Percentiles rank a stretch among this genome's conserved stretches.
Evolutionary conservation across 441 rosid species (phyloP).

Genomic region (Manihot esculenta): DNA sequence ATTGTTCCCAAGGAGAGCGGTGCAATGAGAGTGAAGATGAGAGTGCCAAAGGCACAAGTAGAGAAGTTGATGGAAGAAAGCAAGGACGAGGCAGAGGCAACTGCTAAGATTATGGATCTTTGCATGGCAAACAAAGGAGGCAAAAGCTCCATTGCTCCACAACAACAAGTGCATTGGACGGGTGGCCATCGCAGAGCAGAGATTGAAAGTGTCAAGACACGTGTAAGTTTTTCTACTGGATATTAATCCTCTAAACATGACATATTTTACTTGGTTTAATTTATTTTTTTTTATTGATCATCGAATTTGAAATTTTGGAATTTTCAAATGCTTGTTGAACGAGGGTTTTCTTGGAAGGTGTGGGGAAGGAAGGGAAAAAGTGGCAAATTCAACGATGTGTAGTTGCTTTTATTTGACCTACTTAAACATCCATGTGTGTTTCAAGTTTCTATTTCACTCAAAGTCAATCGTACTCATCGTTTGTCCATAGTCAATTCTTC

Average conservation of each 20-base stretch:
- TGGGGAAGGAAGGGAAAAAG: too few species aligned
- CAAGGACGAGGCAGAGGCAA: slow-evolving; percentile 54
- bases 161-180: slow-evolving; percentile 35
- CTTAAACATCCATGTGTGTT: too few species aligned
- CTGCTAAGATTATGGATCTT: slow-evolving; percentile 62
- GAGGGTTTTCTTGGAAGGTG: too few species aligned
- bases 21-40: slow-evolving; percentile 55
- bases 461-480: too few species aligned
- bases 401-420: background rate
- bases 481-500: too few species aligned
- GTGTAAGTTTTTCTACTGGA: slow-evolving; percentile 33
- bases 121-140: slow-evolving; percentile 35
- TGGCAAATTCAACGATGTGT: background rate
- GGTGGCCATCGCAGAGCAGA: slow-evolving; percentile 29
- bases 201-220: slow-evolving; percentile 36
- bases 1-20: slow-evolving; percentile 1
- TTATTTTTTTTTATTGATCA: background rate
- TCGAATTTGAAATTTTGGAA: too few species aligned
- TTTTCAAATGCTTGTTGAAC: too few species aligned
- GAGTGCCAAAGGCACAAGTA: slow-evolving; percentile 63
- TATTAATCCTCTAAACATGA: slow-evolving; percentile 21
- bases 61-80: slow-evolving; percentile 68
- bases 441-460: too few species aligned
- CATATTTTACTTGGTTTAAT: background rate
- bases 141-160: slow-evolving; percentile 14